Conservation (phyloP, 768 basidiomycete genomes). For the Trametes sanguinea region DNA sequence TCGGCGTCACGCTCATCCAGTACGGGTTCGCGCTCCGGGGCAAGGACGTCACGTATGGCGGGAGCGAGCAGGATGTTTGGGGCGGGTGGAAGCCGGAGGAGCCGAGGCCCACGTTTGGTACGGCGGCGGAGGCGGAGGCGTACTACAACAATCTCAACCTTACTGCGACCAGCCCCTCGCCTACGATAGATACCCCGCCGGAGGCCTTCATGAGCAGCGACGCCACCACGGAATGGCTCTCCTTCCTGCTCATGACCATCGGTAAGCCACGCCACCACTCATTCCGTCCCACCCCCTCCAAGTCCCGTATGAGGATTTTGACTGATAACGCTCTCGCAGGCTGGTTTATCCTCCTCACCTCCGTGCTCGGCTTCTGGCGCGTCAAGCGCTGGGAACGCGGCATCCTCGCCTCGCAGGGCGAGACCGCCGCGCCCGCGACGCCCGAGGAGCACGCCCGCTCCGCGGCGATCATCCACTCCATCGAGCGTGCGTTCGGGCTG, state of each 20-base stretch:
- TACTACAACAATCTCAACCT: conserved; percentile 40
- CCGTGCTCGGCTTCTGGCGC: conserved; percentile 87
- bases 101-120: conserved; percentile 43
- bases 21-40: conserved; percentile 84
- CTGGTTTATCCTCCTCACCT: conserved; percentile 88
- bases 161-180: conserved; percentile 16
- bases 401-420: conserved; percentile 61
- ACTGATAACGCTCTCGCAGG: conserved; percentile 40
- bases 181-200: conserved; percentile 1
- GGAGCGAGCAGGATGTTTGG: conserved; percentile 22
- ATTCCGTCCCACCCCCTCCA: background rate
- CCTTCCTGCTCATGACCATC: conserved; percentile 92
- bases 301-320: background rate
- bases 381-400: conserved; percentile 87
- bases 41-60: conserved; percentile 33
- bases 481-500: conserved; percentile 36
- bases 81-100: conserved; percentile 34
- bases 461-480: conserved; percentile 25
- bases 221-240: conserved; percentile 89
- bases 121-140: conserved; percentile 47
- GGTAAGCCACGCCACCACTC: conserved; percentile 42
- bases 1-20: conserved; percentile 96
- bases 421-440: conserved; percentile 26
- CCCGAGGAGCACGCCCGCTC: conserved; percentile 24
- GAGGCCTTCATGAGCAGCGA: conserved; percentile 36